A percentile compares a stretch with the other conserved stretches of the same genome.
Evolutionary conservation across 2,329 filamentous ascomycete species (phyloP).

Genomic region (Davidsoniella virescens): DNA sequence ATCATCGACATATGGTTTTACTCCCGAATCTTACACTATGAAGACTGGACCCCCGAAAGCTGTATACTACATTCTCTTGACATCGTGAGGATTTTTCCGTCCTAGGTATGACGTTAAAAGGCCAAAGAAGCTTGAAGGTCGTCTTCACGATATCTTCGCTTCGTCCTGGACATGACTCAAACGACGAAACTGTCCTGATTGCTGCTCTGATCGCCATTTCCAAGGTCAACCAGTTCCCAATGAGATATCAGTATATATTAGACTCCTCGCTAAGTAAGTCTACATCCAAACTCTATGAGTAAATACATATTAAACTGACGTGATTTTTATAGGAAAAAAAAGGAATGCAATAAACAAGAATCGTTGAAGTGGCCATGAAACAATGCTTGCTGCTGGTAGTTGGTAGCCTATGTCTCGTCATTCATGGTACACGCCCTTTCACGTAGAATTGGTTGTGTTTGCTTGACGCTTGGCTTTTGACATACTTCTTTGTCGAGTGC

Average conservation of each 20-base stretch:
- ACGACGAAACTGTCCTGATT: not conserved
- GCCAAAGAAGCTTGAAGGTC: conserved; percentile 14
- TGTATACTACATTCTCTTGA: not conserved
- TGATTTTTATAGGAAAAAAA: no score
- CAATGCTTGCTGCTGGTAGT: no score
- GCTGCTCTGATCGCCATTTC: conserved; percentile 8
- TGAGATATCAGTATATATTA: not conserved
- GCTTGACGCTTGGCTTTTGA: not conserved
- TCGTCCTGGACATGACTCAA: conserved; percentile 6
- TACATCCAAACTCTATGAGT: no score
- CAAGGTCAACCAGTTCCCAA: conserved; percentile 7
- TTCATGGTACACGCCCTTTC: not conserved
- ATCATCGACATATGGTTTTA: no score
- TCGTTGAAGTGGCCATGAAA: no score
- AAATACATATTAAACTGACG: no score
- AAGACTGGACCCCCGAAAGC: not conserved
- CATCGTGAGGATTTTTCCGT: conserved; percentile 12
- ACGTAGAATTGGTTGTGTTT: not conserved
- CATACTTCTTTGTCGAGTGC: no score
- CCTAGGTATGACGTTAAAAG: conserved; percentile 29
- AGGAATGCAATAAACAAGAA: no score
- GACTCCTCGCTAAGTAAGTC: no score
- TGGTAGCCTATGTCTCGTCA: no score
- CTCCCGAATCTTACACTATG: not conserved
- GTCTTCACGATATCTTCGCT: not conserved